Evolutionary conservation across 345 rosid species (phyloP), one percentile per base, ranked within the genome.

Genomic region (Linum usitatissimum): DNA sequence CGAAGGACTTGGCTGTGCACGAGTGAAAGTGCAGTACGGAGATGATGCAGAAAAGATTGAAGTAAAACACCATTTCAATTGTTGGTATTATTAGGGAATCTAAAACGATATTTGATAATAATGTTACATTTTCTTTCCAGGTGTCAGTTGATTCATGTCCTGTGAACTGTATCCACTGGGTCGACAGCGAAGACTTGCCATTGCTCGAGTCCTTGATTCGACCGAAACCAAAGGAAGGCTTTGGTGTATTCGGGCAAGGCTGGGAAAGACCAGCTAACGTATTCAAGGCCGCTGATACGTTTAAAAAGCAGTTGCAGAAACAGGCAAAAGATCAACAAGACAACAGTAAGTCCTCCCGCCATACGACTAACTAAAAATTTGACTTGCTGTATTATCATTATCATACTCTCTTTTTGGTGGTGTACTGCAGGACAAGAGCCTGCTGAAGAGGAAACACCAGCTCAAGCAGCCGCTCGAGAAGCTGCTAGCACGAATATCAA

Each of bases 111-210:
- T 23, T 23, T 23, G 6, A 20, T 17, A 8, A 14, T 54, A 53
- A 55, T 21, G 48, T 30, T 19, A 17, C 48, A 18, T 34, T 55
- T 68, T 45, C 10, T 10, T 15, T 13, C 75, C 75, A 79, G 86
- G 81, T 83, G 17, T 71, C 84, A 0, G 80, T 81, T 34, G 86
- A 83, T 20, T 83, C 86, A 0, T 83, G 88, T 69, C 92, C 88
- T 0, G 83, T 83, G 71, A 81, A 83, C 73, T 83, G 86, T 75
- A 86, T 81, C 51, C 66, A 79, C 57, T 73, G 83, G 91, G 86
- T 83, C 65, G 77, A 75, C 6, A 75, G 59, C 30, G 80, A 81
- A 66, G 88, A 86, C 42, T 19, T 83, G 53, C 68, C 59, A n/a
- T 71, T 81, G 69, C 85, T 81, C 6, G 88, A 86, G 70, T 79